phyloP scores from a whole-genome alignment of 257 asterid genomes.

The Gynochthodes officinalis region DNA sequence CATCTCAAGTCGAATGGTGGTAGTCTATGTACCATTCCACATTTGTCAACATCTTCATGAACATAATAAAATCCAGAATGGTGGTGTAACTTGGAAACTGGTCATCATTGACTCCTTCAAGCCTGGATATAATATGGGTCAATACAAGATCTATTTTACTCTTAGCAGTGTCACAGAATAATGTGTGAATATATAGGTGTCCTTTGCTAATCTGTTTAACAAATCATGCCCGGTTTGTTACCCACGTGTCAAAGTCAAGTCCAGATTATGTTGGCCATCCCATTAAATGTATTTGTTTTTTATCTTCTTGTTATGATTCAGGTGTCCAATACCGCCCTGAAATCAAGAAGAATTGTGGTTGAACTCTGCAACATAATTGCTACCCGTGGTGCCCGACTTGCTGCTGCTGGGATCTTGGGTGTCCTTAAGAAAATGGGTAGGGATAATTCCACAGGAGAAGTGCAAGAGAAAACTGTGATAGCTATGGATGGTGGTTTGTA shows the following conservation, averaged over 20 bases:
- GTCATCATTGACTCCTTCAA: not conserved
- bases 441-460: constrained; percentile 38
- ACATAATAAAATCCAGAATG: not conserved
- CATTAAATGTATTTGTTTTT: not conserved
- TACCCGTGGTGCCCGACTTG: constrained; percentile 80
- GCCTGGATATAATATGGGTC: not conserved
- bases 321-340: constrained; percentile 63
- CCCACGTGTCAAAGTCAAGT: not conserved
- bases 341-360: constrained; percentile 46
- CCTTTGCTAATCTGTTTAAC: not conserved
- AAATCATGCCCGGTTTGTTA: not conserved
- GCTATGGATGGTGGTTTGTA: constrained; percentile 88
- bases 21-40: not conserved
- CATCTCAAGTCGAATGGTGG: not conserved
- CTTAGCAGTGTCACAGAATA: not conserved
- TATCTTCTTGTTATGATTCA: constrained; percentile 15
- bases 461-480: constrained; percentile 46
- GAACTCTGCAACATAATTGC: constrained; percentile 64
- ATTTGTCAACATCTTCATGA: not conserved
- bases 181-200: not conserved
- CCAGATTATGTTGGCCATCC: not conserved
- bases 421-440: constrained; percentile 77
- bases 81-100: not conserved
- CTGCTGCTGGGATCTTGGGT: constrained; percentile 74
- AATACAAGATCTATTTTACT: not conserved